phyloP scores from a whole-genome alignment of 345 rosid species.

The Geranium brycei region DNA sequence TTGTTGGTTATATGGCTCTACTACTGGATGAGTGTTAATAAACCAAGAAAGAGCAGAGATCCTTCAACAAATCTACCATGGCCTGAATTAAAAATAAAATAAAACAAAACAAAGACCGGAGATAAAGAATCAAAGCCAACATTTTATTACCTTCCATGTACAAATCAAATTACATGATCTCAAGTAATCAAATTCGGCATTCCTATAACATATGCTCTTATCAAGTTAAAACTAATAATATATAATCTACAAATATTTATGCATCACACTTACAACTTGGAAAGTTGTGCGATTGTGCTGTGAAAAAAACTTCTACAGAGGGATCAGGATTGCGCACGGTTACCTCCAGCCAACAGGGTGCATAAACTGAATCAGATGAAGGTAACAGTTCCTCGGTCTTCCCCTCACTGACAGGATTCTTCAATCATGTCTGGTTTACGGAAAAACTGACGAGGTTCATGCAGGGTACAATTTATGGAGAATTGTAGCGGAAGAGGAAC shows the following conservation, averaged over 20 bases:
- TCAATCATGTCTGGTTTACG: not conserved
- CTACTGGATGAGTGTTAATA: no score
- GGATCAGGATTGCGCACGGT: not conserved
- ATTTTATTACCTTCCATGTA: not conserved
- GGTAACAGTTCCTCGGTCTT: not conserved
- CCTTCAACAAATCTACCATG: no score
- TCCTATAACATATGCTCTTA: not conserved
- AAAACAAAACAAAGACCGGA: no score
- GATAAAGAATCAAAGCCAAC: not conserved
- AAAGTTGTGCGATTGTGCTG: not conserved
- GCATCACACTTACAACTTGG: not conserved
- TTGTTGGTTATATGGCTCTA: no score
- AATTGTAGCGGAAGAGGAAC: not conserved
- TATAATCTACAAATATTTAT: not conserved
- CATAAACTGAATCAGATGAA: no score
- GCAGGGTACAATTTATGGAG: no score
- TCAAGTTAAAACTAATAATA: not conserved
- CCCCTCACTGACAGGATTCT: not conserved
- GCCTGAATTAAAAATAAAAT: no score
- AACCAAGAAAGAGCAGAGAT: no score
- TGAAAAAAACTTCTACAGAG: not conserved
- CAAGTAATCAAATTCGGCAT: not conserved
- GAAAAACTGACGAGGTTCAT: not conserved
- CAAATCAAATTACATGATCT: not conserved
- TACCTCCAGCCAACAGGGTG: not conserved